Base-by-base conservation (phyloP, 2,329 filamentous ascomycete species). In the Periconia sp. region DNA sequence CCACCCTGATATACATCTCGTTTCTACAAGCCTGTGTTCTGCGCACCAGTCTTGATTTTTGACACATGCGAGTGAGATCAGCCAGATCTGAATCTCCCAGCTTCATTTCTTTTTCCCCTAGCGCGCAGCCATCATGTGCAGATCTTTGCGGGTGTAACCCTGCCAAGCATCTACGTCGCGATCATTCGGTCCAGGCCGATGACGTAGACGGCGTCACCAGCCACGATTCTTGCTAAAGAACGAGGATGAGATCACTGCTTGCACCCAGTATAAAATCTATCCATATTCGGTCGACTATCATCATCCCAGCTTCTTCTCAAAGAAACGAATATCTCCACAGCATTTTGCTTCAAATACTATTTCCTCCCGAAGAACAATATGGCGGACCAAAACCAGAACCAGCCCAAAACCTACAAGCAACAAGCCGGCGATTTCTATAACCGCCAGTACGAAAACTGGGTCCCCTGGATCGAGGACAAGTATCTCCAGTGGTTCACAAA, bases 401-500 rank as follows among this genome's bases (percentile, higher is more conserved):
- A 45, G 13, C 51, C 53, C 11, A 71, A 72, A 52, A 65, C 67
- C 3, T 72, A 72, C 65, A 68, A 59, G 54, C 49, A 71, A 35
- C 54, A 62, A 15, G 70, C 65, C 1, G 54, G 55, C 27, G 69
- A 85, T 52, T 84, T 82, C 47, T 91, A 90, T 79, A 86, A 89
- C 75, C 75, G 82, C 50, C 85, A 90, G 71, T 90, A 91, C 74
- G 87, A 91, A 68, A 81, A 76, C 64, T 91, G 88, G 88, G 82
- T 90, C 69, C 88, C 88, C 1, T 91, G 88, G 88, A 77, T 90
- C 52, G 88, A 91, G 72, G 88, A 91, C 70, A 73, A 85, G 54
- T 90, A 89, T 70, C 80, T 91, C 27, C 79, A 81, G 49, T 90
- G 84, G 79, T 90, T 90, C 73, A 89, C 86, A 64, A 87, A 86